Conservation (phyloP, 2,329 filamentous ascomycete species). For the Malbranchea zuffiana region DNA sequence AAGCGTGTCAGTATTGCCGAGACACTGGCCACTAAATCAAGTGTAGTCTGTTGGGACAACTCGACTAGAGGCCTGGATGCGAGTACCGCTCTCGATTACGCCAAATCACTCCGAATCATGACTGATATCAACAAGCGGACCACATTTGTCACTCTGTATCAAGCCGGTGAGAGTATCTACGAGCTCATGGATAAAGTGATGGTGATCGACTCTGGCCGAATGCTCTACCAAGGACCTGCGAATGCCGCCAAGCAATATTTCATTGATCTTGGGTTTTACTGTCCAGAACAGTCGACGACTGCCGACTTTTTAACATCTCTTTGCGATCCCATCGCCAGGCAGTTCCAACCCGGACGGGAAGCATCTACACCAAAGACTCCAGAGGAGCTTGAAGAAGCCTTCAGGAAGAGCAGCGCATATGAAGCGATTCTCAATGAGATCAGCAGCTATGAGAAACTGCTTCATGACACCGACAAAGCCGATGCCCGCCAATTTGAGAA, state of each 20-base stretch:
- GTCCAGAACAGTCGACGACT: slow-evolving; percentile 52
- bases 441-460: slow-evolving; percentile 35
- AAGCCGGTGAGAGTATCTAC: slow-evolving; percentile 59
- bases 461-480: slow-evolving; percentile 30
- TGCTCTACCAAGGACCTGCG: slow-evolving; percentile 55
- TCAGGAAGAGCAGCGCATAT: slow-evolving; percentile 44
- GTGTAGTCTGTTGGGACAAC: slow-evolving; percentile 71
- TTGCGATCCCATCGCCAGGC: slow-evolving; percentile 42
- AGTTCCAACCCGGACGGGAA: slow-evolving; percentile 54
- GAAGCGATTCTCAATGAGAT: slow-evolving; percentile 37
- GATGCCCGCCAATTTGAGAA: slow-evolving; percentile 49
- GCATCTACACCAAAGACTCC: slow-evolving; percentile 57
- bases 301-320: slow-evolving; percentile 68
- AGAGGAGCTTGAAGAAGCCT: slow-evolving; percentile 49
- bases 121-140: slow-evolving; percentile 64
- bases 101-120: slow-evolving; percentile 58
- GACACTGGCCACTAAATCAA: slow-evolving; percentile 60
- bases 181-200: slow-evolving; percentile 70
- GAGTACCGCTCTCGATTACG: slow-evolving; percentile 67
- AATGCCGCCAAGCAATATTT: slow-evolving; percentile 56
- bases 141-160: slow-evolving; percentile 60
- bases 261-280: slow-evolving; percentile 52
- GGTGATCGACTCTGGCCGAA: slow-evolving; percentile 61
- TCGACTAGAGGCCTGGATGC: slow-evolving; percentile 69
- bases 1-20: slow-evolving; percentile 74